Evolutionary conservation across 2,329 filamentous ascomycete genomes (phyloP).

Genomic region (Aspergillus sp.): DNA sequence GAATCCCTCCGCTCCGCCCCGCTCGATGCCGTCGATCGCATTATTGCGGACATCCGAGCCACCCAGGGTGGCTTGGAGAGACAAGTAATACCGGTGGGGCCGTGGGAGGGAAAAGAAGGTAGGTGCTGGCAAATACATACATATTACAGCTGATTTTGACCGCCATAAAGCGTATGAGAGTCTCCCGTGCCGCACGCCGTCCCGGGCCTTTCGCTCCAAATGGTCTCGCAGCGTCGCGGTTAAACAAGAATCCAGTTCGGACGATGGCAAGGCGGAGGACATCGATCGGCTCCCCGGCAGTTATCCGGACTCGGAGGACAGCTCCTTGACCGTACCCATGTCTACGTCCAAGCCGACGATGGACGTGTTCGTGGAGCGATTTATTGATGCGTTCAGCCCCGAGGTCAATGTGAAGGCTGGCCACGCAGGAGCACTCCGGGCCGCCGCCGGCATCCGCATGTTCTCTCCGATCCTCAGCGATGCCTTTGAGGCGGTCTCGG

Average conservation of each 20-base stretch:
- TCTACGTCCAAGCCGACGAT: constrained; percentile 16
- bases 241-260: background rate
- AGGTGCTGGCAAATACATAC: too few relatives aligned
- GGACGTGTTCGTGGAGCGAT: constrained; percentile 30
- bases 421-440: constrained; percentile 26
- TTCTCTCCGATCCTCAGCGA: constrained; percentile 30
- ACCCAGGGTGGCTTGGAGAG: constrained; percentile 12
- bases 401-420: constrained; percentile 26
- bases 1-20: constrained; percentile 26
- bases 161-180: background rate
- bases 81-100: constrained; percentile 10
- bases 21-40: constrained; percentile 19
- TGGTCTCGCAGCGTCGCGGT: background rate
- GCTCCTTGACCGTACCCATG: constrained; percentile 13
- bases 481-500: constrained; percentile 29
- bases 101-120: constrained; percentile 19
- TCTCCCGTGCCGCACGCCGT: background rate
- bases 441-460: constrained; percentile 31
- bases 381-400: constrained; percentile 32
- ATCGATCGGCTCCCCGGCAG: background rate
- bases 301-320: constrained; percentile 11
- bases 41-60: constrained; percentile 21
- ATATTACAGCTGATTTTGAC: background rate
- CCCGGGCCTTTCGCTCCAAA: background rate
- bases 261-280: constrained; percentile 8